Base-by-base conservation (phyloP, 2,329 filamentous ascomycete species). In the Aspergillus flavus region DNA sequence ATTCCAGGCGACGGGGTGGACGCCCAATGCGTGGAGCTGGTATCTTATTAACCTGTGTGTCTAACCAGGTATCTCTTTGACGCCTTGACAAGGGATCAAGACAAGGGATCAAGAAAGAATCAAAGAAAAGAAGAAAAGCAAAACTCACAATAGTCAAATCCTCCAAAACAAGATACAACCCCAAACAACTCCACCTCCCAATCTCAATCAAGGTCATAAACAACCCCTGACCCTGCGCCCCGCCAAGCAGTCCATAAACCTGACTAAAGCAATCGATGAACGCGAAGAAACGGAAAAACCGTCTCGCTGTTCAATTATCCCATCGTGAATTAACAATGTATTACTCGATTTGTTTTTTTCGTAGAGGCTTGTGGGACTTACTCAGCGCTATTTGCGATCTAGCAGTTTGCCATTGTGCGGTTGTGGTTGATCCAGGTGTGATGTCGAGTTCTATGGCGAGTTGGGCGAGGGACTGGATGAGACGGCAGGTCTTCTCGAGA, bases 111-210 rank as follows among this genome's bases (percentile, higher is more conserved):
- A 21, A n/a, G 21, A 21, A 30, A 21, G 57, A 46, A 16, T 2
- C 9, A 4, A 11, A 11, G 2, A 32, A 21, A 14, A 23, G 2
- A 23, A 2, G 21, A 16, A 50, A 5, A 28, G 14, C 58, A 66
- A 66, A 34, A 78, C 90, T 82, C 64, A 87, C 80, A 55, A 91
- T 83, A 0, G 87, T 90, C 46, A 83, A 73, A 64, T 86, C 85
- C 78, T 93, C 91, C 63, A 91, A 80, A 26, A 91, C 78, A 61
- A 90, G 84, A 73, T 91, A 92, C 63, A 90, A 78, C 55, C 89
- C 89, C 57, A 89, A 82, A 69, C 87, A 87, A 7, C 84, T 84
- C 76, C 83, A 85, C 57, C 84, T 83, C 19, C 84, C 77, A 6
- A 89, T 78, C 43, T 87, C 85, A 3, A 91, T 78, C 78, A 76